A percentile compares a stretch with the other conserved stretches of the same genome.
Evolutionary conservation across 83 land plant species (phyloP).

Genomic region (Picea engelmannii): DNA sequence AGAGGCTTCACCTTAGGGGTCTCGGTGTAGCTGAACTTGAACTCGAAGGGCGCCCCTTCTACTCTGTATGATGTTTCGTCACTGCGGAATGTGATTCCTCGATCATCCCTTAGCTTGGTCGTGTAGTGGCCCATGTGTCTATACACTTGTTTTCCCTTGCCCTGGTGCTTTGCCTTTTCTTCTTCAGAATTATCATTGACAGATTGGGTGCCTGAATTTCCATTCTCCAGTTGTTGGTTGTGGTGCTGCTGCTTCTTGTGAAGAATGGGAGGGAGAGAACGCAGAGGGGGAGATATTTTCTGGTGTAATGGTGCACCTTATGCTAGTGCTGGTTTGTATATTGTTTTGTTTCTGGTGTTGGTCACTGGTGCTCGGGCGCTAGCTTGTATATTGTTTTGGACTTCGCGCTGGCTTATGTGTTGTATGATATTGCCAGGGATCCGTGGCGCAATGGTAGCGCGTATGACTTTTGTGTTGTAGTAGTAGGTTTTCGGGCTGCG

Average conservation of each 20-base stretch:
- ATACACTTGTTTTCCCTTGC: conserved; percentile 3
- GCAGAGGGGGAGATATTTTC: neutral
- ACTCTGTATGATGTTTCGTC: conserved; percentile 58
- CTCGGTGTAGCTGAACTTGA: conserved; percentile 82
- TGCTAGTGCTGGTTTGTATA: too few species aligned
- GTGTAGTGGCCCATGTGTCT: neutral
- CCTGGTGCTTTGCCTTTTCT: neutral
- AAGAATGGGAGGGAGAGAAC: neutral
- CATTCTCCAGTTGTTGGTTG: neutral
- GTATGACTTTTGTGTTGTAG: conserved; percentile 59
- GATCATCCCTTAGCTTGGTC: conserved; percentile 21
- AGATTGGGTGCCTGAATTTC: neutral
- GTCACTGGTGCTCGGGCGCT: too few species aligned
- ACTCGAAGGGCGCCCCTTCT: conserved; percentile 69
- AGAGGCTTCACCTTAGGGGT: conserved; percentile 79
- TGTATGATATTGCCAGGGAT: conserved; percentile 36
- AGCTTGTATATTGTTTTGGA: too few species aligned
- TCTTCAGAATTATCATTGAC: too few species aligned
- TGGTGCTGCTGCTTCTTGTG: neutral
- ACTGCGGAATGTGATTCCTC: conserved; percentile 43
- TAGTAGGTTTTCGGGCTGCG: too few species aligned
- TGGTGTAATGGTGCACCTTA: too few species aligned
- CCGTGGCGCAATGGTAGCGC: conserved; percentile 99
- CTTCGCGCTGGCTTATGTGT: too few species aligned
- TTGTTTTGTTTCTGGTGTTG: too few species aligned